Base-by-base conservation (phyloP, 2,329 filamentous ascomycete species). In the Mycosphaerella sp. region DNA sequence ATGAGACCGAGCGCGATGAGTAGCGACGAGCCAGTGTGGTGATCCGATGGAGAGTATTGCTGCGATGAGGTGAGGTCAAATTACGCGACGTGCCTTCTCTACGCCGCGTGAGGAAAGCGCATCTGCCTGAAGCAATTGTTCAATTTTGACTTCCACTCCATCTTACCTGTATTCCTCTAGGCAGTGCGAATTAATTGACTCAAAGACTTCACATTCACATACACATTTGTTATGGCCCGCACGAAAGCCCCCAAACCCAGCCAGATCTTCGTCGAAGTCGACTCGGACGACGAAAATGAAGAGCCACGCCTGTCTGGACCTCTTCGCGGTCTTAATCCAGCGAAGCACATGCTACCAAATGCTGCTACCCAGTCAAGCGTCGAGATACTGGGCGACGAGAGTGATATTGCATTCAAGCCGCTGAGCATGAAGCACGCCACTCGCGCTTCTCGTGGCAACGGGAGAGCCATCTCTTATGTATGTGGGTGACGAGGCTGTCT, bases 391-490 rank as follows among this genome's bases (percentile, higher is more conserved):
- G 43, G 47, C 25, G 47, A 54, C 12, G 21, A 49, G 3, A 35
- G 39, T 12, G 25, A 30, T 13, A 32, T 10, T 10, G 30, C n/a
- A 18, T 16, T 16, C 13, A 18, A 9, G 16, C 32, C 35, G 7
- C 30, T 28, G 2, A 50, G 28, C 32, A 36, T 36, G 2, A 58
- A 47, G 7, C 57, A 56, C 25, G 18, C 45, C 4, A 59, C 58
- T 32, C 57, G 58, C 8, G 53, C 54, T 7, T 46, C 52, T 3
- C 55, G 56, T 18, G 54, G 54, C 17, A 56, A 48, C 10, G 44
- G 49, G 10, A 41, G 46, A 8, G 49, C 52, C 9, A 39, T 49
- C 28, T 49, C 39, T 36, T 49, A 49, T 21, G 45, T 30, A 41
- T 14, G 45, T 34, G 54, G 28, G 50, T 54, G 34, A 49, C 54